A percentile compares a stretch with the other conserved stretches of the same genome.
Conservation (phyloP, 805 yeast species). For the Candida khao-thaluensis region DNA sequence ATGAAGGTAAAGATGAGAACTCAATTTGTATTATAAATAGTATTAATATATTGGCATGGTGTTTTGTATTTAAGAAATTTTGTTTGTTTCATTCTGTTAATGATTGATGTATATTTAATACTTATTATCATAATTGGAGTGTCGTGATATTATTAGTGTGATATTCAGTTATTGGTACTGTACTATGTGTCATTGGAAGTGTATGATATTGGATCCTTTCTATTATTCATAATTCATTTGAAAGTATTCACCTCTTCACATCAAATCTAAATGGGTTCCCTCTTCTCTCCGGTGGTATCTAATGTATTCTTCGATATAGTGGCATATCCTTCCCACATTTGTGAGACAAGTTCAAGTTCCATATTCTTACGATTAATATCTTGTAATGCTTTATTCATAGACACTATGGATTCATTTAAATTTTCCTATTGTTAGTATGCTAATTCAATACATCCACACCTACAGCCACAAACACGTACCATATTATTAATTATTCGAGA, state of each 20-base stretch:
- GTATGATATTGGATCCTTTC: too few relatives aligned
- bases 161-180: too few relatives aligned
- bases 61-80: too few relatives aligned
- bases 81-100: too few relatives aligned
- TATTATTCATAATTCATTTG: too few relatives aligned
- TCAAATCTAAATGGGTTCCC: conserved; percentile 52
- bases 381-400: conserved; percentile 59
- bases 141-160: too few relatives aligned
- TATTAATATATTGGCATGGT: conserved; percentile 1
- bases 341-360: conserved; percentile 68
- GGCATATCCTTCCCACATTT: conserved; percentile 76
- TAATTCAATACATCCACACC: too few relatives aligned
- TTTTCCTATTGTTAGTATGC: conserved; percentile 48
- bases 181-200: too few relatives aligned
- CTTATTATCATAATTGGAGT: too few relatives aligned
- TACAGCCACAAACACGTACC: conserved; percentile 51
- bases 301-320: conserved; percentile 69
- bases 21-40: conserved; percentile 2
- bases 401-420: conserved; percentile 66
- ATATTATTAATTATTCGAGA: conserved; percentile 75
- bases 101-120: too few relatives aligned
- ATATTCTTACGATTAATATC: conserved; percentile 64
- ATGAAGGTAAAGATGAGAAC: too few relatives aligned
- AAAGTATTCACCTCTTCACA: too few relatives aligned
- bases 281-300: conserved; percentile 61